Evolutionary conservation across 1,139 yeast genomes (phyloP).

Genomic region (Meyerozyma athensensis): DNA sequence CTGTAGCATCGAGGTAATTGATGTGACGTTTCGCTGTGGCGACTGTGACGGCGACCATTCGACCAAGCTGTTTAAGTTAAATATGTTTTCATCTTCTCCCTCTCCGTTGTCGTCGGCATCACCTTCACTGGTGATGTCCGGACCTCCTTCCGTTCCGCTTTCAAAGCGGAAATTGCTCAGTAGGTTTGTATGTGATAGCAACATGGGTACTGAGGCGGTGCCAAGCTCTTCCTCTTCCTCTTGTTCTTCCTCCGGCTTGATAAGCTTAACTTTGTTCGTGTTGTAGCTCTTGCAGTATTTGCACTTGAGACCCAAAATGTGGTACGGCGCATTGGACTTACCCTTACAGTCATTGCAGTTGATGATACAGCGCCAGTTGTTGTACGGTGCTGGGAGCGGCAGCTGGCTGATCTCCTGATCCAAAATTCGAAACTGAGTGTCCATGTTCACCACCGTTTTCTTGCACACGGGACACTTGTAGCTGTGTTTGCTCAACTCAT

Average conservation of each 20-base stretch:
- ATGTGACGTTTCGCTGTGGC: constrained; percentile 22
- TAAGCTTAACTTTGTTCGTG: constrained; percentile 65
- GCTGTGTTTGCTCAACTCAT: constrained; percentile 71
- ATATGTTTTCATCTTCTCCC: constrained; percentile 20
- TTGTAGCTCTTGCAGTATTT: constrained; percentile 83
- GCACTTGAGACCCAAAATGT: constrained; percentile 83
- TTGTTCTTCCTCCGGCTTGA: constrained; percentile 51
- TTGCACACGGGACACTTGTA: constrained; percentile 92
- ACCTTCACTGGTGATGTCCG: constrained; percentile 13
- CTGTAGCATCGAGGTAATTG: constrained; percentile 36
- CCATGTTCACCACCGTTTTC: constrained; percentile 80
- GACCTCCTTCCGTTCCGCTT: constrained; percentile 10
- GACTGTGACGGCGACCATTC: constrained; percentile 15
- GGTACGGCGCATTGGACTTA: constrained; percentile 70
- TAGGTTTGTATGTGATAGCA: constrained; percentile 32
- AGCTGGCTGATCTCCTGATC: constrained; percentile 78
- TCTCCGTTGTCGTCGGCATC: constrained; percentile 17
- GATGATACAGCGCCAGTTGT: constrained; percentile 69
- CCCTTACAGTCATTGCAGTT: constrained; percentile 90
- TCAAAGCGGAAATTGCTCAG: constrained; percentile 38
- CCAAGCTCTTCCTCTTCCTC: constrained; percentile 20
- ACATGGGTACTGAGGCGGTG: constrained; percentile 20
- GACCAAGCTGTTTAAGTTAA: constrained; percentile 27
- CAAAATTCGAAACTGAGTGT: constrained; percentile 76
- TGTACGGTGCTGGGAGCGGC: constrained; percentile 76